Evolutionary conservation across 345 rosid genomes (phyloP), one percentile per base, ranked within the genome.

Genomic region (Toxicodendron radicans): DNA sequence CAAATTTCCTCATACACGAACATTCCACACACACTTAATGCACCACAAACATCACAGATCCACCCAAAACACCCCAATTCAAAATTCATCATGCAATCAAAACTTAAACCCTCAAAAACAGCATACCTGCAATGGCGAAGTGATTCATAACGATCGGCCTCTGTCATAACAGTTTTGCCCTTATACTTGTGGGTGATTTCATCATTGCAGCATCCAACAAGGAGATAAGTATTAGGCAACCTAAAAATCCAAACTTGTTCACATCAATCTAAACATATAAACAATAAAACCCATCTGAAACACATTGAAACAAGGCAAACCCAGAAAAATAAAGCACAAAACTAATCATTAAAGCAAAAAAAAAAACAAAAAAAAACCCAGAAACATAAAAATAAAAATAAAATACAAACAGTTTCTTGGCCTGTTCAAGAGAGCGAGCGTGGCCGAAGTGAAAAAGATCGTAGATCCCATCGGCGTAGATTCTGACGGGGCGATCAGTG

Each of bases 361-460:
- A 9, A 64, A 41, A n/a, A 18, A 32, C 30, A 74, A 46, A 24
- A 59, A 57, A 0, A 4, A 27, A 73, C 14, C 20, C 71, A 12
- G 74, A 38, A 64, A 64, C 60, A 78, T 0, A 65, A n/a, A 38
- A 33, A 58, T 24, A 24, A 8, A 64, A 41, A 35, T 35, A 7
- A 35, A 71, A 74, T 16, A 85, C 88, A 27, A 3, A 94, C 98
- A 87, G 75, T 89, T 86, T 87, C 83, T 94, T 94, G 75, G 98
- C 97, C 57, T 94, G 98, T 51, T 94, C 98, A 78, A 94, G 97
- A 32, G 98, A 88, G 75, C 97, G 85, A 76, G 98, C 98, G 78
- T 92, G 98, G 69, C 98, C 98, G 57, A 92, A 94, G 77, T 94
- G 98, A 84, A 94, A 92, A 69, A 94, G 97, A 88, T 94, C 98